Evolutionary conservation across 1,284 basidiomycete species (phyloP).

Genomic region (Microbotryum intermedium): DNA sequence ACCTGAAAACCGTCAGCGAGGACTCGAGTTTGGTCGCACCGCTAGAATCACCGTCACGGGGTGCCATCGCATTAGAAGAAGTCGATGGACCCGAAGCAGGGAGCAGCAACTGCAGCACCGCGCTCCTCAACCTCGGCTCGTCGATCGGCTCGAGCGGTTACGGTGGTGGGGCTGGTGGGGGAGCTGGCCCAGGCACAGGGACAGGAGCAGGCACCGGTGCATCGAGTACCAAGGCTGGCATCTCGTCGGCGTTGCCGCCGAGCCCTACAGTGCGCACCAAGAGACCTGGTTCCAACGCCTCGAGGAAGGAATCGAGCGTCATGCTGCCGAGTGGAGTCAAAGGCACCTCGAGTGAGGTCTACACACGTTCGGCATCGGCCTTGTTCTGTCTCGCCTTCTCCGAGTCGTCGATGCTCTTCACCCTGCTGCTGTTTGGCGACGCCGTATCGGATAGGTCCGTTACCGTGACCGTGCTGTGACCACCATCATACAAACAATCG

Average conservation of each 20-base stretch:
- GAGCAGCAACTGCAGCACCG: conserved; percentile 1
- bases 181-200: too few species aligned
- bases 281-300: conserved; percentile 6
- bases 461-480: too few species aligned
- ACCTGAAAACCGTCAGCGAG: conserved; percentile 29
- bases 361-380: conserved; percentile 25
- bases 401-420: conserved; percentile 35
- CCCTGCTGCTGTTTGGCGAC: conserved; percentile 35
- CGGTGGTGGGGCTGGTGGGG: too few species aligned
- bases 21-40: conserved; percentile 6
- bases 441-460: conserved; percentile 28
- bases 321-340: background rate
- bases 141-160: background rate
- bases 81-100: conserved; percentile 15
- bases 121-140: background rate
- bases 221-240: background rate
- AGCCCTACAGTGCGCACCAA: conserved; percentile 6
- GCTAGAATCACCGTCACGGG: conserved; percentile 4
- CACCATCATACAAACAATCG: too few species aligned
- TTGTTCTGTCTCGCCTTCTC: conserved; percentile 36
- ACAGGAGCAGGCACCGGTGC: background rate
- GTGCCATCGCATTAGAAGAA: background rate
- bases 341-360: conserved; percentile 2
- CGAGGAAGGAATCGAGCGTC: too few species aligned
- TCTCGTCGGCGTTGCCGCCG: background rate